These are phyloP conservation scores for Fonsecaea erecta DNA, from an alignment of 2,329 filamentous ascomycete genomes.

Conservation along the genomic window DNA sequence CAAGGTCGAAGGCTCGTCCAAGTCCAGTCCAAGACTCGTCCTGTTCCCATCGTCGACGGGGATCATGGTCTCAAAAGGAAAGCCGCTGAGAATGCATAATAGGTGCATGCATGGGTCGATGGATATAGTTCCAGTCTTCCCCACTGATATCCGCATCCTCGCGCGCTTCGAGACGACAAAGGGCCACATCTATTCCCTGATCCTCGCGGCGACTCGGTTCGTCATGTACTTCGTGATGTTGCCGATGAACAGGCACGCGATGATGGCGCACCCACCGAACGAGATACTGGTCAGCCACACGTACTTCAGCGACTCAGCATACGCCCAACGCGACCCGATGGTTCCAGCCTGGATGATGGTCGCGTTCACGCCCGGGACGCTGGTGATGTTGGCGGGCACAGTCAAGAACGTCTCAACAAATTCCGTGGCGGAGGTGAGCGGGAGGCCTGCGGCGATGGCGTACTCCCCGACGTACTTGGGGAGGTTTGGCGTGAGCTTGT, in stretches of 20 bases:
- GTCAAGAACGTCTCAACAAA: constrained; percentile 26
- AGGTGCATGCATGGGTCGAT: too few species aligned
- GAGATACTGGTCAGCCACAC: constrained; percentile 21
- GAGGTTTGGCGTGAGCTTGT: constrained; percentile 49
- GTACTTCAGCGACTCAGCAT: constrained; percentile 16
- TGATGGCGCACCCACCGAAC: constrained; percentile 19
- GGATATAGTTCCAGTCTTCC: too few species aligned
- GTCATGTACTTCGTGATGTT: constrained; percentile 22
- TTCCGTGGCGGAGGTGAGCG: not conserved
- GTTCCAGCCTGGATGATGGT: constrained; percentile 11
- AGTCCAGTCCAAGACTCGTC: too few species aligned
- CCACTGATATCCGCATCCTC: too few species aligned
- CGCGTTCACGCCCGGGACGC: constrained; percentile 17
- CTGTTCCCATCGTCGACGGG: too few species aligned
- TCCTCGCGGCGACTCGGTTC: constrained; percentile 20
- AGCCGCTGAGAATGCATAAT: too few species aligned
- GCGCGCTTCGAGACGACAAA: not conserved
- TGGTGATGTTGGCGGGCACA: constrained; percentile 26
- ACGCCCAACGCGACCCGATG: constrained; percentile 20
- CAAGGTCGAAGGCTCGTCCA: too few species aligned
- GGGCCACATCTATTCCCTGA: constrained; percentile 1
- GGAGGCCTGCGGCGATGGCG: constrained; percentile 31
- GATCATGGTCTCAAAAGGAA: too few species aligned
- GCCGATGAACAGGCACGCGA: constrained; percentile 20
- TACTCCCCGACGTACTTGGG: constrained; percentile 46